These are phyloP conservation scores for Coemansia sp. DNA, from an alignment of 192 early-diverging fungal genomes.

Conservation along the genomic window DNA sequence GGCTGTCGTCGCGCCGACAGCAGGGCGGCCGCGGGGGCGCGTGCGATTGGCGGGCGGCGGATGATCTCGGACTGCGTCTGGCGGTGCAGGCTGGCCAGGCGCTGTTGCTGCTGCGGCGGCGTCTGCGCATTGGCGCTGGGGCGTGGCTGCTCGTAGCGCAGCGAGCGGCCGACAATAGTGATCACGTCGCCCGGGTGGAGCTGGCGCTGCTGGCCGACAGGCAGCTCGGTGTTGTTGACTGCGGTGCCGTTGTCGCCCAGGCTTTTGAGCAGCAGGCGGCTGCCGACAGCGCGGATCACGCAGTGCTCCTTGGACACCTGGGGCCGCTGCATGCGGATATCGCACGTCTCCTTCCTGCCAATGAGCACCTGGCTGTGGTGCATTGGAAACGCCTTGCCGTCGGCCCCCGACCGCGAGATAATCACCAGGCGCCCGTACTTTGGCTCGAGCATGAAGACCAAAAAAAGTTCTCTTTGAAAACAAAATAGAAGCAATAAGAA, in stretches of 20 bases:
- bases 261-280: slow-evolving; percentile 27
- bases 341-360: slow-evolving; percentile 46
- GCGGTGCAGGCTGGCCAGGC: slow-evolving; percentile 5
- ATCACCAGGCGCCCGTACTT: slow-evolving; percentile 37
- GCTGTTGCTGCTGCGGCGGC: not conserved
- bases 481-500: not conserved
- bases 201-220: slow-evolving; percentile 15
- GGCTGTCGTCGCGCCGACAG: not conserved
- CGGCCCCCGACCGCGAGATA: slow-evolving; percentile 35
- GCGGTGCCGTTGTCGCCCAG: slow-evolving; percentile 31
- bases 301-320: slow-evolving; percentile 48
- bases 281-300: slow-evolving; percentile 11
- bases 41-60: not conserved
- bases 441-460: slow-evolving; percentile 11
- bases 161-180: slow-evolving; percentile 37
- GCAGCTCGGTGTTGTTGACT: slow-evolving; percentile 9
- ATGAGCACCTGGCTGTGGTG: slow-evolving; percentile 32
- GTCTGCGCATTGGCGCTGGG: not conserved
- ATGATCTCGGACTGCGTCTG: slow-evolving; percentile 8
- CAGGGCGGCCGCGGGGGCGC: not conserved
- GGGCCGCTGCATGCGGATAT: slow-evolving; percentile 40
- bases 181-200: slow-evolving; percentile 30
- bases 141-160: slow-evolving; percentile 31
- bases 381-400: slow-evolving; percentile 46
- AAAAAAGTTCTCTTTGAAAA: not conserved